A percentile compares a stretch with the other conserved stretches of the same genome.
Conservation (phyloP, 2,329 filamentous ascomycete genomes). For the Cladobotryum protrusum region DNA sequence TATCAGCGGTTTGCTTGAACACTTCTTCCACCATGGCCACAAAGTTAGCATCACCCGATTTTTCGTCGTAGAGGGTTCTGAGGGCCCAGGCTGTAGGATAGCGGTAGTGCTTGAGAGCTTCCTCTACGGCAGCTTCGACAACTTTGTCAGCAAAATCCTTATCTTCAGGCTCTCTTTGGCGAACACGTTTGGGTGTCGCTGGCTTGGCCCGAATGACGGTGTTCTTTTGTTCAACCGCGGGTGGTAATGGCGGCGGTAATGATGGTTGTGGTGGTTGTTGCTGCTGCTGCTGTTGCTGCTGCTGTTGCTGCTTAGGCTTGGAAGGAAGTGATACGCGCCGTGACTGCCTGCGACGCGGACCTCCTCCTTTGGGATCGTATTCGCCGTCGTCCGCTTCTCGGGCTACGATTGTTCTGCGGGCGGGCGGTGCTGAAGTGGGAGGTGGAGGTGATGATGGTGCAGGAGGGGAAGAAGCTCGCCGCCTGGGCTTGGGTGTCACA, state of each 20-base stretch:
- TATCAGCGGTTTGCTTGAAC: slow-evolving; percentile 51
- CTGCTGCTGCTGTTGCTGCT: slow-evolving; percentile 16
- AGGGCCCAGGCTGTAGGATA: slow-evolving; percentile 59
- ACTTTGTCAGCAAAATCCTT: slow-evolving; percentile 45
- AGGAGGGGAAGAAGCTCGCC: slow-evolving; percentile 7
- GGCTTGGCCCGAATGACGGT: slow-evolving; percentile 11
- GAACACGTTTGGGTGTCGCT: slow-evolving; percentile 14
- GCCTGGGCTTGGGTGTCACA: slow-evolving; percentile 1
- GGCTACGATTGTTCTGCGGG: slow-evolving; percentile 16
- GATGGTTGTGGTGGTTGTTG: slow-evolving; percentile 5
- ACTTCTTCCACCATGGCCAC: slow-evolving; percentile 53
- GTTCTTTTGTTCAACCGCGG: slow-evolving; percentile 7
- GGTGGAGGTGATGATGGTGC: slow-evolving; percentile 14
- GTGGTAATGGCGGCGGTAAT: neutral
- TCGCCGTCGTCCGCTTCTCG: slow-evolving; percentile 36
- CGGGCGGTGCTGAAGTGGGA: slow-evolving; percentile 13
- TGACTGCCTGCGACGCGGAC: slow-evolving; percentile 27
- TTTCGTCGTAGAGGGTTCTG: slow-evolving; percentile 54
- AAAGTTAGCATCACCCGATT: slow-evolving; percentile 44
- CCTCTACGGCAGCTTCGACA: slow-evolving; percentile 51
- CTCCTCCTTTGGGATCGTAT: slow-evolving; percentile 35
- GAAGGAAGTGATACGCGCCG: slow-evolving; percentile 26
- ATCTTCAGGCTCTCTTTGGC: slow-evolving; percentile 24
- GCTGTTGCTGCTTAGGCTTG: slow-evolving; percentile 21
- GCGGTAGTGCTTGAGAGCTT: slow-evolving; percentile 49